Evolutionary conservation across 108 stramenopile species (phyloP).

Genomic region (Parietichytrium sp.): DNA sequence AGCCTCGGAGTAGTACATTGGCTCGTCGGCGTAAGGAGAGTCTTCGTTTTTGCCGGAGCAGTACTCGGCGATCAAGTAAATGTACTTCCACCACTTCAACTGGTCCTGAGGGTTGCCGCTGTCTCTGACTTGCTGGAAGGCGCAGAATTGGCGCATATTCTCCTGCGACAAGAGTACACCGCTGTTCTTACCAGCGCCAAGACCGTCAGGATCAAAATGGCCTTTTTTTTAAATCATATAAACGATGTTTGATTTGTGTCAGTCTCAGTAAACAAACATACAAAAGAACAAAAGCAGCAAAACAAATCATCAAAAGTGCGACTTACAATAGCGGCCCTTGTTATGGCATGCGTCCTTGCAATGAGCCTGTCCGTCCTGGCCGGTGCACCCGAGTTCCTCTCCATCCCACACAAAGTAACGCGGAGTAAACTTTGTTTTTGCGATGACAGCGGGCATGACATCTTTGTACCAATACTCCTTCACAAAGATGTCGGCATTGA

Average conservation of each 20-base stretch:
- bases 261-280: too few species aligned
- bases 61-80: not conserved
- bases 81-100: conserved; percentile 5
- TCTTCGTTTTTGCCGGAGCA: conserved; percentile 13
- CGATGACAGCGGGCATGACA: not conserved
- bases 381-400: not conserved
- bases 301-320: too few species aligned
- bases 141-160: conserved; percentile 13
- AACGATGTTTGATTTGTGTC: too few species aligned
- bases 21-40: not conserved
- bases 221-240: too few species aligned
- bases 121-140: not conserved
- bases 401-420: conserved; percentile 16
- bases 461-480: conserved; percentile 24
- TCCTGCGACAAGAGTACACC: not conserved
- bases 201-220: conserved; percentile 12
- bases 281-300: too few species aligned
- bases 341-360: conserved; percentile 25
- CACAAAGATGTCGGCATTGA: conserved; percentile 21
- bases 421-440: not conserved
- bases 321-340: conserved; percentile 10
- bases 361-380: not conserved
- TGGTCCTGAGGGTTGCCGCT: not conserved
- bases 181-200: not conserved
- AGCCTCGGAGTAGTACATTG: not conserved